Evolutionary conservation across 352 stramenopile species (phyloP), one percentile per base, ranked within the genome.

Genomic region (Phytophthora pluvialis): DNA sequence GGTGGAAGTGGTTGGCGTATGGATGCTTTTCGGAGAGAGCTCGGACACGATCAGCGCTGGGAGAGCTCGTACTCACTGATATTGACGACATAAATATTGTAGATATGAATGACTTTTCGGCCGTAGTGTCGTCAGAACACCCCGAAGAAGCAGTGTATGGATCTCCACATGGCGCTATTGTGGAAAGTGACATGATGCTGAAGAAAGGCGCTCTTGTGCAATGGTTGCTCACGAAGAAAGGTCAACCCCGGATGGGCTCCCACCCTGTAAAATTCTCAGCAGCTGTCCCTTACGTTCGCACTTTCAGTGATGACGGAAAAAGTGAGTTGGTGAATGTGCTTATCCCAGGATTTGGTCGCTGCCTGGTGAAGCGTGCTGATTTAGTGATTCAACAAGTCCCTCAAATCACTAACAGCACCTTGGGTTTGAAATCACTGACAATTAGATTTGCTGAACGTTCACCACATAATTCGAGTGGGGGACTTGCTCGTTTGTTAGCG

Each of bases 1-100:
- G 59, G 45, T 64, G 61, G 53, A 64, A 70, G 39, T 70, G 61
- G 61, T 15, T 64, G 1, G 61, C 61, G 0, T 70, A 70, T 32
- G 61, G 35, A 1, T 59, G 49, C n/a, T 70, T 70, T 38, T 70
- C 61, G 11, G 42, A 64, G 18, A 39, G 61, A 50, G 62, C 62
- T 13, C 54, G 40, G 26, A 35, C 12, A 18, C 38, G 29, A 29
- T 70, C 62, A 12, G 38, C 40, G 4, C 26, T 70, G 26, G 46
- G 56, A 49, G 56, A 54, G 4, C 16, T 70, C 3, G 33, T 38
- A 4, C 21, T 70, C 3, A 45, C 18, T n/a, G 43, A 48, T 28
- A 50, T 65, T 39, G 54, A 50, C 18, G 29, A 53, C 5, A 44
- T 70, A 3, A 46, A 36, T 15, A 49, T 31, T 28, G 29, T 38